A percentile compares a stretch with the other conserved stretches of the same genome.
Conservation (phyloP, 208 protist species). For the Crithidia sp. region DNA sequence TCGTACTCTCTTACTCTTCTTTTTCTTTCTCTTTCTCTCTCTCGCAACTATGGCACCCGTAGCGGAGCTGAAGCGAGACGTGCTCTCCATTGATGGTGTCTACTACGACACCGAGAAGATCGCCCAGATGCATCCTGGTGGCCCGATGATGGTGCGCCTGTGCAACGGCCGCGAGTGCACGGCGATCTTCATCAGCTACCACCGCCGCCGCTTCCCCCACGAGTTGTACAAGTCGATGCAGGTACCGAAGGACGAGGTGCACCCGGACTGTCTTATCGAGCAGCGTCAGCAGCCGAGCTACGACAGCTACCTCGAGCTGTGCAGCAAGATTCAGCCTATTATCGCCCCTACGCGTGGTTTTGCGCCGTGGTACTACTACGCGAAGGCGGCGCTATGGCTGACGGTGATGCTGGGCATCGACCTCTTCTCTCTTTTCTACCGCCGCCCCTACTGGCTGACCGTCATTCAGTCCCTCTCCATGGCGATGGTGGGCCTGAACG, state of each 20-base stretch:
- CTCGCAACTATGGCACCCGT: neutral
- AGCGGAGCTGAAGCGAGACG: slow-evolving; percentile 41
- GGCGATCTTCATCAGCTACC: slow-evolving; percentile 73
- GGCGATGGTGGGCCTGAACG: slow-evolving; percentile 84
- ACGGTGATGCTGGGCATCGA: slow-evolving; percentile 65
- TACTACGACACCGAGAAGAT: slow-evolving; percentile 82
- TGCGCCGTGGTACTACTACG: slow-evolving; percentile 79
- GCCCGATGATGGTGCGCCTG: slow-evolving; percentile 72
- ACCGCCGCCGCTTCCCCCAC: slow-evolving; percentile 82
- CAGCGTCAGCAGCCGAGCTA: slow-evolving; percentile 55
- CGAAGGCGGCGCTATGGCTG: slow-evolving; percentile 65
- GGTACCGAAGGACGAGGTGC: slow-evolving; percentile 52
- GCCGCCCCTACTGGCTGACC: slow-evolving; percentile 55
- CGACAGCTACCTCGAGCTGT: slow-evolving; percentile 75
- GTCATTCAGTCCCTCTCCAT: slow-evolving; percentile 76
- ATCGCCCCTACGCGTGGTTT: slow-evolving; percentile 69
- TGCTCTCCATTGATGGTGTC: slow-evolving; percentile 74
- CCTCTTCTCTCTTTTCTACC: slow-evolving; percentile 65
- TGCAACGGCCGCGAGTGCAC: slow-evolving; percentile 78
- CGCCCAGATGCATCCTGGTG: slow-evolving; percentile 66
- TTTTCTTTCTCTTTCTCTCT: slow-evolving; percentile 1
- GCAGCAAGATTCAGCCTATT: slow-evolving; percentile 51
- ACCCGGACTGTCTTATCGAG: slow-evolving; percentile 44
- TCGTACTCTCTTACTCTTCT: neutral
- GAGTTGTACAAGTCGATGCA: slow-evolving; percentile 60